Evolutionary conservation across 345 rosid species (phyloP).

Genomic region (Pseudoturritis turrita): DNA sequence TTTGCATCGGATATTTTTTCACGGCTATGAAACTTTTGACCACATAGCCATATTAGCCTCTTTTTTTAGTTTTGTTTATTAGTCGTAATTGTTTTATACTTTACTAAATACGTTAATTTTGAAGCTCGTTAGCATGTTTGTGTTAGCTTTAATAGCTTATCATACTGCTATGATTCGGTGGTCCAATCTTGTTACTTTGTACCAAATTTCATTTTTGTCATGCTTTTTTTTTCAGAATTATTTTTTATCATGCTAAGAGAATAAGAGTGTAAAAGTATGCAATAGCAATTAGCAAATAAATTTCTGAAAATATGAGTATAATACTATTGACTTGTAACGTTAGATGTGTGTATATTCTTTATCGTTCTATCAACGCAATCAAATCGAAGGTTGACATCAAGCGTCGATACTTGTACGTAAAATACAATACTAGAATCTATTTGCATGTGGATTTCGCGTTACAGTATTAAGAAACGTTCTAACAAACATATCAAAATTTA

Average conservation of each 20-base stretch:
- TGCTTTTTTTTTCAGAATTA: neutral
- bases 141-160: slow-evolving; percentile 30
- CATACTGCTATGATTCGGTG: slow-evolving; percentile 32
- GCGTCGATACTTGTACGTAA: slow-evolving; percentile 6
- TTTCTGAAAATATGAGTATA: neutral
- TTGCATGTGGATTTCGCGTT: neutral
- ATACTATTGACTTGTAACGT: neutral
- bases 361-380: slow-evolving; percentile 9
- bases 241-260: neutral
- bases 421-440: neutral
- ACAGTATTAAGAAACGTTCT: neutral
- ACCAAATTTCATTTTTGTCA: slow-evolving; percentile 9
- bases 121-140: slow-evolving; percentile 20
- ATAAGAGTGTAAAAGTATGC: neutral
- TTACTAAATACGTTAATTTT: slow-evolving; percentile 1
- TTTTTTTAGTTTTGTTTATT: neutral
- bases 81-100: slow-evolving; percentile 11
- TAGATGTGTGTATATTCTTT: slow-evolving; percentile 18
- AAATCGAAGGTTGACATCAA: slow-evolving; percentile 11
- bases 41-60: slow-evolving; percentile 24
- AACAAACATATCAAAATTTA: neutral
- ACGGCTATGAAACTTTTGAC: slow-evolving; percentile 31
- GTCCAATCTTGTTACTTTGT: slow-evolving; percentile 21
- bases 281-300: neutral
- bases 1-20: slow-evolving; percentile 22